Evolutionary conservation across 148 eudicot genomes (phyloP), one percentile per base, ranked within the genome.

Genomic region (Rhododendron ferrugineum): DNA sequence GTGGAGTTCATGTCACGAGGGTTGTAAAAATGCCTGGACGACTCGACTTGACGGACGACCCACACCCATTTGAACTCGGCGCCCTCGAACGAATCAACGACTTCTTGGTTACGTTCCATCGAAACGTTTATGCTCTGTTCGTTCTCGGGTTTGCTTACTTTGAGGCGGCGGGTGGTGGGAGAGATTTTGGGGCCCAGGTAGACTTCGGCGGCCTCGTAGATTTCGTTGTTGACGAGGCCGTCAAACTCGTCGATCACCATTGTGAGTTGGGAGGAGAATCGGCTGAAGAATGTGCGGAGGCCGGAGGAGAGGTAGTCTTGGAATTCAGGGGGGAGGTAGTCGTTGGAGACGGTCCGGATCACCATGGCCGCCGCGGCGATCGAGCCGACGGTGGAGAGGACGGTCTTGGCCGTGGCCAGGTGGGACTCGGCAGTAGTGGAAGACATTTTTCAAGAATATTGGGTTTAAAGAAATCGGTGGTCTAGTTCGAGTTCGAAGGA

Each of bases 231-330:
- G n/a, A 37, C 84, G 52, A 88, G 78, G 84, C 94, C 94, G 30
- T 88, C 87, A 82, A 79, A 87, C 81, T 93, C 93, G 36, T 93
- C 87, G 86, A 93, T 87, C 85, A 91, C 85, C 66, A 92, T n/a
- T 5, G 91, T 89, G 13, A 87, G 47, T 6, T 88, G 86, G 49
- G 88, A 82, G 75, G 93, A 91, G 88, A 90, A 89, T 26, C 84
- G 70, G 83, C 16, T 47, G 86, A 90, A 76, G 89, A 90, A 37
- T 62, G 80, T 84, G 5, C 85, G 79, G 85, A 91, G 4, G 82
- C 86, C 36, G 84, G 86, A 88, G 91, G 23, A 86, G 80, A 91
- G 36, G 79, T 83, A 87, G 82, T 88, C 86, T 23, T 85, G 89
- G 83, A 92, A 3, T 50, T 92, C 92, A 1, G 37, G 79, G 0